Percentiles rank a stretch among this genome's conserved stretches.
phyloP scores from a whole-genome alignment of 306 rosid genomes.

The Medicago ruthenica region DNA sequence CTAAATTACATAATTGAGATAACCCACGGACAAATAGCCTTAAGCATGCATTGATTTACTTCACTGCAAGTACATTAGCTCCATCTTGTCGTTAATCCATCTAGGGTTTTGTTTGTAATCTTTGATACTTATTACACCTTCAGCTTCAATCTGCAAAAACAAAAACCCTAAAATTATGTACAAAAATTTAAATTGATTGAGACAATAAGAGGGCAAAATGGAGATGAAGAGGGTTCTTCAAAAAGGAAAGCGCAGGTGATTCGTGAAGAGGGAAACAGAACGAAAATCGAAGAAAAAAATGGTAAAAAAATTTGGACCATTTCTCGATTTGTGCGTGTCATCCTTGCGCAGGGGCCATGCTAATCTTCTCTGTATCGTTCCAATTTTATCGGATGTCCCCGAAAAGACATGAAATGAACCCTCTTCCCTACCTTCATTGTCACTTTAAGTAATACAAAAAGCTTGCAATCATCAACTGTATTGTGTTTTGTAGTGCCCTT shows the following conservation, averaged over 20 bases:
- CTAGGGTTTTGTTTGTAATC: background rate
- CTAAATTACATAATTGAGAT: too few relatives aligned
- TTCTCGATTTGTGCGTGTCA: background rate
- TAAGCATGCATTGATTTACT: background rate
- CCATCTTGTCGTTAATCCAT: too few relatives aligned
- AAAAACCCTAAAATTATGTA: background rate
- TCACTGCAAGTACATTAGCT: background rate
- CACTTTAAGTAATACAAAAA: too few relatives aligned
- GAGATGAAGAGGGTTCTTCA: too few relatives aligned
- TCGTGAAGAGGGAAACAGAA: background rate
- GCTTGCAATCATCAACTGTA: too few relatives aligned
- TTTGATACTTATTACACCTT: background rate
- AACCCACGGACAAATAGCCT: too few relatives aligned
- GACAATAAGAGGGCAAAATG: too few relatives aligned
- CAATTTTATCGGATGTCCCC: constrained; percentile 1
- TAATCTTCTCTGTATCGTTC: background rate
- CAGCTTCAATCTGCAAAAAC: background rate
- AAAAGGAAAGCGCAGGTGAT: background rate
- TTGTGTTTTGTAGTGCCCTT: too few relatives aligned
- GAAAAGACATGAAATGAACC: background rate
- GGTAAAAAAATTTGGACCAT: background rate
- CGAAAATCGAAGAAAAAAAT: too few relatives aligned
- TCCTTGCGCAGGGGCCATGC: background rate
- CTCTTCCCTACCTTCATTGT: too few relatives aligned
- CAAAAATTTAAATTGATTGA: too few relatives aligned